Evolutionary conservation across 352 stramenopile genomes (phyloP).

Genomic region (Phytophthora tentaculata): DNA sequence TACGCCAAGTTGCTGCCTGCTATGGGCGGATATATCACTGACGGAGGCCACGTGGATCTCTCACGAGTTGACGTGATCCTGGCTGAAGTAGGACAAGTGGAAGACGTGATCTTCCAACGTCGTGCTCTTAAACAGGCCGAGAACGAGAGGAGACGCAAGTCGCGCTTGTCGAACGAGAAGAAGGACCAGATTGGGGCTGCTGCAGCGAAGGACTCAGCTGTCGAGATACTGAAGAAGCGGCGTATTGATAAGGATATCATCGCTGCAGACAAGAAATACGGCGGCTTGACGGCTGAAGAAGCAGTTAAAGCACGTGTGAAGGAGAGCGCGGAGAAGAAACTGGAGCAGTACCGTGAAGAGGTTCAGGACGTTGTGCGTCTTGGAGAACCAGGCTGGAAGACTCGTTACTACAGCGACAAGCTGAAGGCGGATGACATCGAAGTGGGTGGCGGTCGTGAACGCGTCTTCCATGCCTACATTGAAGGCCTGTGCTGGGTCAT

Average conservation of each 20-base stretch:
- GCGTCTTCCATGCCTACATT: constrained; percentile 96
- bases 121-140: constrained; percentile 85
- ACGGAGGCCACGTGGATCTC: constrained; percentile 95
- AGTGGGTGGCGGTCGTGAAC: constrained; percentile 85
- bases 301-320: constrained; percentile 86
- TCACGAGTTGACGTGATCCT: constrained; percentile 96
- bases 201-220: constrained; percentile 68
- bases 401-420: constrained; percentile 90
- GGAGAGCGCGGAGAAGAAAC: constrained; percentile 72
- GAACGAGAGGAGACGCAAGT: constrained; percentile 75
- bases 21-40: constrained; percentile 96
- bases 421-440: constrained; percentile 89
- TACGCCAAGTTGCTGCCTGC: constrained; percentile 92
- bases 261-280: constrained; percentile 75
- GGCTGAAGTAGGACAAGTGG: constrained; percentile 94
- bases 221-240: constrained; percentile 84
- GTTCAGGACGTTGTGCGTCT: constrained; percentile 94
- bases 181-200: constrained; percentile 71
- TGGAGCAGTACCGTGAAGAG: constrained; percentile 86
- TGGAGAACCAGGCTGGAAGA: constrained; percentile 98
- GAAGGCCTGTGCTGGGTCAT: constrained; percentile 99
- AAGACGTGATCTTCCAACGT: constrained; percentile 96
- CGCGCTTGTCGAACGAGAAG: constrained; percentile 70
- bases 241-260: constrained; percentile 72
- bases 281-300: constrained; percentile 63